Evolutionary conservation across 2,329 filamentous ascomycete species (phyloP), one percentile per base, ranked within the genome.

Genomic region (Orbilia ellipsospora): DNA sequence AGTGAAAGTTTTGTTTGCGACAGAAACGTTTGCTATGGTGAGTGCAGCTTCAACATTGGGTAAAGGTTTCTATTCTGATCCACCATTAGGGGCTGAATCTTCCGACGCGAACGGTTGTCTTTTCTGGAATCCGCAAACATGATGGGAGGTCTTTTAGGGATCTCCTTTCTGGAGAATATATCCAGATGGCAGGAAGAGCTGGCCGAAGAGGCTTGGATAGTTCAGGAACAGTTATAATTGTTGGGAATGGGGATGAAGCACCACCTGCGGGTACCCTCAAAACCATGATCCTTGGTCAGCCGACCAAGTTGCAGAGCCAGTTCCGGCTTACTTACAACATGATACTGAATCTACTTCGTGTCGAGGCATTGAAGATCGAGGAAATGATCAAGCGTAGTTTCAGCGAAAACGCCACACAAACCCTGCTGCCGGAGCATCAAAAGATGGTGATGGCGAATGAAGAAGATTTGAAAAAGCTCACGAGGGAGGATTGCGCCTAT

Each of bases 301-400:
- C 95, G 36, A 97, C 93, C 26, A 98, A 98, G 83, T 87, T 99
- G 57, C 89, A 93, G 55, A 98, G 94, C 5, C 95, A 99, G 81
- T 99, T 99, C 85, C 89, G 95, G 75, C 86, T 99, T 56, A 99
- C 96, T 0, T 99, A 99, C 85, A 99, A 98, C 83, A 99, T 99
- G 95, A 99, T 99, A 75, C 85, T 99, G 31, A 99, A 98, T 80
- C 85, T 99, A 36, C 86, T 99, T 57, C 90, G 95, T 42, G 95
- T 99, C 1, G 95, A 99, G 82, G 95, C 95, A 1, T 84, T 99
- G 78, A 98, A 97, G 84, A 98, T 99, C 79, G 95, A 99, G 82
- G 95, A 99, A 83, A 99, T 99, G 95, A 99, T 99, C 85, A 99
- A 99, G 86, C 91, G 95, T 78, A 97, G 94, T 82, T 99, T 99